Percentiles rank a stretch among this genome's conserved stretches.
phyloP scores from a whole-genome alignment of 805 yeast genomes.

The Candida coleopterorum region DNA sequence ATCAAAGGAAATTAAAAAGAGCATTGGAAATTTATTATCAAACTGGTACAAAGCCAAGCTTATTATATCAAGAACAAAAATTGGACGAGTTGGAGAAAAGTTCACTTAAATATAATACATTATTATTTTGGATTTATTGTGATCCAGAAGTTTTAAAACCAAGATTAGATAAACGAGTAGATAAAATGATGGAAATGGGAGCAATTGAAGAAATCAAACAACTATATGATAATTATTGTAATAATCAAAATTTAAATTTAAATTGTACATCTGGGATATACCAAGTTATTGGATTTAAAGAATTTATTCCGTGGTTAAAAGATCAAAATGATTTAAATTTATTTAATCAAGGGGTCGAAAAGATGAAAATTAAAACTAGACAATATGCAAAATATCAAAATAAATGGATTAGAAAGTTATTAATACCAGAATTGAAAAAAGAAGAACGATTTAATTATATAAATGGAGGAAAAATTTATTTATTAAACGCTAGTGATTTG shows the following conservation, averaged over 20 bases:
- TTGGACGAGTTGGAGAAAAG: constrained; percentile 38
- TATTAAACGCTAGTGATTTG: constrained; percentile 77
- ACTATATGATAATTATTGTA: constrained; percentile 44
- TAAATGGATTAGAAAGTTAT: constrained; percentile 78
- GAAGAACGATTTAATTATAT: constrained; percentile 43
- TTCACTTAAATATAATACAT: constrained; percentile 51
- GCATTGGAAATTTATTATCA: constrained; percentile 74
- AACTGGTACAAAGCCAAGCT: constrained; percentile 67
- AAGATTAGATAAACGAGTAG: constrained; percentile 77
- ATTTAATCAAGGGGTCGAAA: constrained; percentile 49
- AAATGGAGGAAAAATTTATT: constrained; percentile 60
- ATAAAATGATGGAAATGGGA: constrained; percentile 70
- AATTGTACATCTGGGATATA: constrained; percentile 72
- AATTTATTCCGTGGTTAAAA: constrained; percentile 69
- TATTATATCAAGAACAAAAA: constrained; percentile 60
- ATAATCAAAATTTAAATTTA: constrained; percentile 7
- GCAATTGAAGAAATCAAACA: constrained; percentile 65
- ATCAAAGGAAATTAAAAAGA: constrained; percentile 68
- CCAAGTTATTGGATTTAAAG: constrained; percentile 95
- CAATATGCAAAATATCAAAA: constrained; percentile 85
- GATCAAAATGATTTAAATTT: constrained; percentile 11
- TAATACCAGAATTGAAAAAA: constrained; percentile 54
- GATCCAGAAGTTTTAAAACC: constrained; percentile 51
- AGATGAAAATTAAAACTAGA: constrained; percentile 81
- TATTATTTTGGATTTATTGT: constrained; percentile 81